Conservation (phyloP, 1,139 yeast species). For the Hemisphaericaspora xylanilytica region DNA sequence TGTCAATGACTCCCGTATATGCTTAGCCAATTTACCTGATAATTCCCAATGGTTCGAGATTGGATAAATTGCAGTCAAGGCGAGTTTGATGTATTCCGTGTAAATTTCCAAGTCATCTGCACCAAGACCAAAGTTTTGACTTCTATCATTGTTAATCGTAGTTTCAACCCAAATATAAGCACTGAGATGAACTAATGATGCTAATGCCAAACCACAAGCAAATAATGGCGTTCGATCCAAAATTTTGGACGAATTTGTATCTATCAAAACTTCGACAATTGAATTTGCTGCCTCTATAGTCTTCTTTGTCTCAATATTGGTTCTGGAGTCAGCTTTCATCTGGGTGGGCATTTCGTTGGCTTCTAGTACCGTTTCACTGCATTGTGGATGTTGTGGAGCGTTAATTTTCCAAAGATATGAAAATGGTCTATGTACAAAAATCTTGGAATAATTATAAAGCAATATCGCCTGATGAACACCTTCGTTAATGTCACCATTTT, state of each 20-base stretch:
- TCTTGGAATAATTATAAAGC: slow-evolving; percentile 46
- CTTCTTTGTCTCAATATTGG: slow-evolving; percentile 48
- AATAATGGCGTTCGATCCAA: slow-evolving; percentile 45
- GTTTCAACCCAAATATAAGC: slow-evolving; percentile 50
- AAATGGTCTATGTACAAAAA: slow-evolving; percentile 51
- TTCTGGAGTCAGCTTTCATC: slow-evolving; percentile 30
- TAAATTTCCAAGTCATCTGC: slow-evolving; percentile 38
- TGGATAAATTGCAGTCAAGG: slow-evolving; percentile 45
- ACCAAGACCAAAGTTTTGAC: slow-evolving; percentile 15
- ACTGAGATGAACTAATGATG: slow-evolving; percentile 47
- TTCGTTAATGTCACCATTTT: slow-evolving; percentile 44
- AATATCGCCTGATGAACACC: slow-evolving; percentile 50
- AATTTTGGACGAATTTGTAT: slow-evolving; percentile 42
- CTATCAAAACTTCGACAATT: slow-evolving; percentile 43
- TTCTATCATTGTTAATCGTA: slow-evolving; percentile 10
- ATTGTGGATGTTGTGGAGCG: slow-evolving; percentile 39
- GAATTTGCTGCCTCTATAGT: slow-evolving; percentile 52
- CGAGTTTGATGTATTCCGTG: slow-evolving; percentile 47
- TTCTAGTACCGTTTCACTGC: slow-evolving; percentile 18
- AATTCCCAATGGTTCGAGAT: slow-evolving; percentile 49
- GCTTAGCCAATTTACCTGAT: slow-evolving; percentile 44
- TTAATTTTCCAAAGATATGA: slow-evolving; percentile 51
- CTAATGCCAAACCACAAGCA: slow-evolving; percentile 52
- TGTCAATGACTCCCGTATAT: slow-evolving; percentile 39
- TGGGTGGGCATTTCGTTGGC: slow-evolving; percentile 12